Conservation (phyloP, 352 stramenopile species). For the Pythium aristosporum region DNA sequence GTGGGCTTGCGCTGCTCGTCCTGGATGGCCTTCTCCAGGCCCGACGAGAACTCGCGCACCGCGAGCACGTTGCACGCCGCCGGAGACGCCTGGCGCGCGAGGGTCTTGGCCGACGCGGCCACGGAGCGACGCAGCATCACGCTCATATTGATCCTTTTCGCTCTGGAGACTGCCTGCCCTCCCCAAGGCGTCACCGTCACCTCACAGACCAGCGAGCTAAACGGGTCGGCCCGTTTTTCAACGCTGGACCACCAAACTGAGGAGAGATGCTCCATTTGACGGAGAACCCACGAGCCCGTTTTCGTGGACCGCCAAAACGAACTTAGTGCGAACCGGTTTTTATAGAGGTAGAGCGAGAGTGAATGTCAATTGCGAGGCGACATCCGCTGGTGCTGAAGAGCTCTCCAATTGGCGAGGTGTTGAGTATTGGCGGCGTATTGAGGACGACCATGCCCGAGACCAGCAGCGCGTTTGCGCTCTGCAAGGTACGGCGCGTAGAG, state of each 20-base stretch:
- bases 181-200: slow-evolving; percentile 8
- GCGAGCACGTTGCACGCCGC: slow-evolving; percentile 21
- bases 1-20: slow-evolving; percentile 55
- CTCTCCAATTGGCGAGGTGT: slow-evolving; percentile 13
- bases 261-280: too few species aligned
- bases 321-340: slow-evolving; percentile 20
- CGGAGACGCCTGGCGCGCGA: slow-evolving; percentile 19
- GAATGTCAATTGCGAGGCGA: slow-evolving; percentile 17
- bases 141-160: slow-evolving; percentile 17
- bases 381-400: slow-evolving; percentile 23
- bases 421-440: not conserved
- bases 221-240: slow-evolving; percentile 2
- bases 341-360: not conserved
- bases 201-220: slow-evolving; percentile 28
- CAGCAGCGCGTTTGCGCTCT: slow-evolving; percentile 51
- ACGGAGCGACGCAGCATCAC: slow-evolving; percentile 62
- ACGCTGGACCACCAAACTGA: slow-evolving; percentile 15
- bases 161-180: not conserved
- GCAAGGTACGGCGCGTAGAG: slow-evolving; percentile 35
- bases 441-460: slow-evolving; percentile 20
- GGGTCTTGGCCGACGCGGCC: slow-evolving; percentile 27
- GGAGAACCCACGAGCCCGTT: slow-evolving; percentile 19
- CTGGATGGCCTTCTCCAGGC: slow-evolving; percentile 17
- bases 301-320: slow-evolving; percentile 14
- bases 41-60: slow-evolving; percentile 28